Base-by-base conservation (phyloP, 1,284 basidiomycete species). In the Vanrija sp. region DNA sequence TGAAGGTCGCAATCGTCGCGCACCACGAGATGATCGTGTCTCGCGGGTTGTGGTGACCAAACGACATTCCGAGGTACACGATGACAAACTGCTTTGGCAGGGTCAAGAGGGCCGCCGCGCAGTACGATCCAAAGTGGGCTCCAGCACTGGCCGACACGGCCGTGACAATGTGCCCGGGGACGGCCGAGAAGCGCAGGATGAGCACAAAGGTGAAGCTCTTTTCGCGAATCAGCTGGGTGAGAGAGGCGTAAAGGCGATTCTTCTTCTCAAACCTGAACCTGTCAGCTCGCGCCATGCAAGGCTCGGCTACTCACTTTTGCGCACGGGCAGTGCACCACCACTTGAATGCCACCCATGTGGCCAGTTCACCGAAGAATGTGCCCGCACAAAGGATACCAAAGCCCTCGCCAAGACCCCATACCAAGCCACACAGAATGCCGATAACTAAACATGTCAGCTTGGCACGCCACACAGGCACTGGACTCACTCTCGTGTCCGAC, bases 191-290 rank as follows among this genome's bases (percentile, higher is more conserved):
- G 25, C 72, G 65, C 6, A 74, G 60, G 25, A 74, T 59, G 9
- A 74, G 57, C 16, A 71, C 67, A 47, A 74, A 74, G 54, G 64
- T 67, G 57, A 74, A 74, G 37, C 66, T 71, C 65, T 74, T 74
- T 47, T 71, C 67, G 36, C 72, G 52, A 45, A 74, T 74, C 16
- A 71, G 49, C 51, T 71, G 68, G 10, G 71, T 72, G 41, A 74
- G 60, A 15, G 63, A 54, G 4, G 63, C 60, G 41, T 74, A 74
- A 14, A 72, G 64, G 57, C 62, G 69, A 60, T 74, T 74, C 54
- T 64, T 61, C 57, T 65, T 64, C 45, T 74, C 66, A 36, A 71
- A 72, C 48, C 68, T 70, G 53, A 18, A 7, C 31, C 31, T 23
- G 47, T 27, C 22, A 38, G 45, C 18, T 39, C 15, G 22, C 3